These are phyloP conservation scores for Filobasidium floriforme DNA, from an alignment of 768 basidiomycete genomes.

Conservation along the genomic window DNA sequence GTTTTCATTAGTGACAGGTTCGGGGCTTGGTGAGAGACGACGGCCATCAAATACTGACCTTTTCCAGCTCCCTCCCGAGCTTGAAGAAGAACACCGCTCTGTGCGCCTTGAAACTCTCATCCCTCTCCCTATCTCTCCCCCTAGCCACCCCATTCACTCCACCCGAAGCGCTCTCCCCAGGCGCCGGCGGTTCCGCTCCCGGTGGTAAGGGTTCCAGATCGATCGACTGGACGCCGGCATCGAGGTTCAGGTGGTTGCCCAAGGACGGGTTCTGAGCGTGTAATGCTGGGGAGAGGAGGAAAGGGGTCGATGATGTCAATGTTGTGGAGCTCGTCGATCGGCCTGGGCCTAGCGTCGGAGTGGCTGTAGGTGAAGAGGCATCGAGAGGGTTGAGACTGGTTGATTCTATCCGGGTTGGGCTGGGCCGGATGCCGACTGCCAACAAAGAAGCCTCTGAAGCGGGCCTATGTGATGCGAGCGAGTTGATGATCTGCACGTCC, in stretches of 20 bases:
- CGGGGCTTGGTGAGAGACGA: background rate
- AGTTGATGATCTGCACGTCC: conserved; percentile 76
- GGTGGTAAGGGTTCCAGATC: conserved; percentile 40
- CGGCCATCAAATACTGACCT: conserved; percentile 52
- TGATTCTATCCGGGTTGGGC: conserved; percentile 22
- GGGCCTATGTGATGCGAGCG: conserved; percentile 78
- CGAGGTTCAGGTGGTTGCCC: background rate
- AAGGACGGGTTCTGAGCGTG: conserved; percentile 7
- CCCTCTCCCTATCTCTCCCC: conserved; percentile 60
- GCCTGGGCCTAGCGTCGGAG: background rate
- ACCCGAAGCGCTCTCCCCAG: conserved; percentile 4
- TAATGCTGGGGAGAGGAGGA: conserved; percentile 11
- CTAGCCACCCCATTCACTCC: conserved; percentile 19
- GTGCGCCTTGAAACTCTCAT: conserved; percentile 83
- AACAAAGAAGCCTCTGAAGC: conserved; percentile 82
- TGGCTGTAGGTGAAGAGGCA: background rate
- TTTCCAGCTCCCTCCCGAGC: conserved; percentile 91
- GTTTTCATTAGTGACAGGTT: too few relatives aligned
- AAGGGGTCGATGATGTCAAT: background rate
- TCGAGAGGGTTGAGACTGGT: conserved; percentile 44
- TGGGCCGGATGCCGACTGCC: conserved; percentile 70
- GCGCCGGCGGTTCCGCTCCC: conserved; percentile 37
- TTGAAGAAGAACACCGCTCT: conserved; percentile 99
- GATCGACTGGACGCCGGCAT: background rate
- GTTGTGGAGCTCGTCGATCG: conserved; percentile 13